Conservation (phyloP, 208 protist genomes). For the Crithidia thermophila region DNA sequence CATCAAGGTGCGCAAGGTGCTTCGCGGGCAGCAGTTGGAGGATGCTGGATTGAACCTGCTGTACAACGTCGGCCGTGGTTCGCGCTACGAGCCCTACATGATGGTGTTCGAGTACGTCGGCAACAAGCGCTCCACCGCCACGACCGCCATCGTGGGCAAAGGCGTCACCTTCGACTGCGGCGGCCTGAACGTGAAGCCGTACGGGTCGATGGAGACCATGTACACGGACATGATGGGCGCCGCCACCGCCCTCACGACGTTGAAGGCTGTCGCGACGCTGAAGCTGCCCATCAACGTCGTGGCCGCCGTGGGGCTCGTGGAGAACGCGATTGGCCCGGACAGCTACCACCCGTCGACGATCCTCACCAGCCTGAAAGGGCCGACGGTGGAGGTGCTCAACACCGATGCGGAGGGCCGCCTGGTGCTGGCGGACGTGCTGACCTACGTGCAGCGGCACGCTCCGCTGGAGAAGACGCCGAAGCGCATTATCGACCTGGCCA, state of each 20-base stretch:
- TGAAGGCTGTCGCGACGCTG: conserved; percentile 72
- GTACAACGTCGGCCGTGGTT: conserved; percentile 85
- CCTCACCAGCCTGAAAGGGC: conserved; percentile 76
- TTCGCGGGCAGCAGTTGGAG: conserved; percentile 57
- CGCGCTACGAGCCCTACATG: conserved; percentile 67
- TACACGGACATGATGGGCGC: conserved; percentile 94
- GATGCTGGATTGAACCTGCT: conserved; percentile 66
- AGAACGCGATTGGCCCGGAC: conserved; percentile 87
- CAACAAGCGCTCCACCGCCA: conserved; percentile 40
- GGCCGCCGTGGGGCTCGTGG: conserved; percentile 78
- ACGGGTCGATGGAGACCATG: conserved; percentile 92
- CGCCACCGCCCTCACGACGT: conserved; percentile 71
- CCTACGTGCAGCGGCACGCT: conserved; percentile 80
- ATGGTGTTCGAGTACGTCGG: conserved; percentile 86
- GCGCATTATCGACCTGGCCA: conserved; percentile 90
- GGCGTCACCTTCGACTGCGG: conserved; percentile 94
- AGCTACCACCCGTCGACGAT: conserved; percentile 86
- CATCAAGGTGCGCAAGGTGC: conserved; percentile 63
- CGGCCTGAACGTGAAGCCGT: conserved; percentile 91
- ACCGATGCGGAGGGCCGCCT: conserved; percentile 93
- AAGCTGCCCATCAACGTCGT: conserved; percentile 78
- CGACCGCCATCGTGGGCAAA: conserved; percentile 86
- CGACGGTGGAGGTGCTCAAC: conserved; percentile 91
- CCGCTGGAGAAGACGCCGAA: conserved; percentile 58
- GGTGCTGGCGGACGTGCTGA: conserved; percentile 89